Conservation (phyloP, 495 filamentous ascomycete genomes). For the Penicillium macrosclerotiorum region DNA sequence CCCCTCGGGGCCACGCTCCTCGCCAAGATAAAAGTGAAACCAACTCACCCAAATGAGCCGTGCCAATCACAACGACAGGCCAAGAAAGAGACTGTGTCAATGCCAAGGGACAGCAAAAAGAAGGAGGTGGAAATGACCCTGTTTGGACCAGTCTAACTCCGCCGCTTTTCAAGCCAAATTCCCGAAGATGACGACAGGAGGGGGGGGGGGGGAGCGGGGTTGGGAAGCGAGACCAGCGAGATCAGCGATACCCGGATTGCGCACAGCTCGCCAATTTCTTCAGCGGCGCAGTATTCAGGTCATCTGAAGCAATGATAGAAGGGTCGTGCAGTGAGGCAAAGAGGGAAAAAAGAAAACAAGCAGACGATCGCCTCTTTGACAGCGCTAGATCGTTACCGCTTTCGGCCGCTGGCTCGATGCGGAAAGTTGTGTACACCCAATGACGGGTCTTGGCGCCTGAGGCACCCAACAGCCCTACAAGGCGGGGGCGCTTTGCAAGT, state of each 20-base stretch:
- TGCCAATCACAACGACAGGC: no score
- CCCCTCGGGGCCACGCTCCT: constrained; percentile 7
- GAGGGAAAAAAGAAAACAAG: constrained; percentile 3
- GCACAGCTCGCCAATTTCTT: no score
- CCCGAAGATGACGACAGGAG: constrained; percentile 18
- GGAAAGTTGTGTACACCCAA: neutral
- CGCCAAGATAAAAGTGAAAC: constrained; percentile 18
- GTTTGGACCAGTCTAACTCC: constrained; percentile 6
- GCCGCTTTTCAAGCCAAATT: constrained; percentile 1
- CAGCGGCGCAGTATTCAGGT: neutral
- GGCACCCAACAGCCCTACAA: neutral
- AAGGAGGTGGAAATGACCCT: constrained; percentile 10
- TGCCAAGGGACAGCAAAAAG: neutral
- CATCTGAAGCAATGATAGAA: neutral
- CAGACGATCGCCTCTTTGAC: constrained; percentile 1
- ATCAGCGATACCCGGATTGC: no score
- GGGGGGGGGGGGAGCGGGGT: constrained; percentile 14
- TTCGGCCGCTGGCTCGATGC: constrained; percentile 1
- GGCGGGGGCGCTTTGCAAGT: no score
- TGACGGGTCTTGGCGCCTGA: neutral
- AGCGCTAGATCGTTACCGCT: constrained; percentile 1
- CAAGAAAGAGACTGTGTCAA: neutral
- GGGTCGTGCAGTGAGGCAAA: neutral
- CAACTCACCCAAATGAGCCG: no score
- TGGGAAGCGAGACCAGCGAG: constrained; percentile 4